phyloP scores from a whole-genome alignment of 805 yeast genomes.

The Yamadazyma takamatsuzukensis region DNA sequence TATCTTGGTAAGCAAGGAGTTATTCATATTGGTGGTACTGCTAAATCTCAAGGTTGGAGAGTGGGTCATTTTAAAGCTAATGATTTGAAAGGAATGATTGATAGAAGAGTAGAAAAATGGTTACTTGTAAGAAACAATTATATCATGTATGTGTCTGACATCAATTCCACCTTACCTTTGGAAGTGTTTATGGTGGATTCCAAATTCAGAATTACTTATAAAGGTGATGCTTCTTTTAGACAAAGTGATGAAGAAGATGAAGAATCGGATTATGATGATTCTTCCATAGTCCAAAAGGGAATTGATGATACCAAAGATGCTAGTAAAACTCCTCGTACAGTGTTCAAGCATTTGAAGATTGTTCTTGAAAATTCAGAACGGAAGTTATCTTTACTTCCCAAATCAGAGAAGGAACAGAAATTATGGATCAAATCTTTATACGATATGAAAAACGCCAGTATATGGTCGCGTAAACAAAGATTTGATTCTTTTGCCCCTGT shows the following conservation, averaged over 20 bases:
- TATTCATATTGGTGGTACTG: conserved; percentile 73
- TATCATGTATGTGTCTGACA: conserved; percentile 79
- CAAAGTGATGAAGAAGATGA: conserved; percentile 24
- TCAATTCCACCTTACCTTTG: conserved; percentile 79
- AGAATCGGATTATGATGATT: conserved; percentile 45
- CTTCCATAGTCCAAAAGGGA: conserved; percentile 23
- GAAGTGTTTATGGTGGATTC: conserved; percentile 91
- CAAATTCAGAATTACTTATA: conserved; percentile 54
- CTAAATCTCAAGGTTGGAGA: conserved; percentile 92
- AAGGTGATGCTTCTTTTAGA: conserved; percentile 29
- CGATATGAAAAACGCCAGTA: conserved; percentile 61
- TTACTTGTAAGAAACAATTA: conserved; percentile 81
- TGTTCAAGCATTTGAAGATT: conserved; percentile 50
- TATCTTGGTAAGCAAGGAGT: conserved; percentile 89
- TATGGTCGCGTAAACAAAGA: conserved; percentile 71
- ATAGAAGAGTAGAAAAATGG: conserved; percentile 92
- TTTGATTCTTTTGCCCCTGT: conserved; percentile 93
- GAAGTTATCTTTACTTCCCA: conserved; percentile 67
- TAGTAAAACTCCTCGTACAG: conserved; percentile 32
- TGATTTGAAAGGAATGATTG: conserved; percentile 83
- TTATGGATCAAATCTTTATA: conserved; percentile 75
- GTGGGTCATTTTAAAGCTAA: conserved; percentile 81
- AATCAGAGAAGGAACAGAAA: conserved; percentile 58
- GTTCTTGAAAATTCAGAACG: conserved; percentile 74
- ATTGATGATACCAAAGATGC: conserved; percentile 20